phyloP scores from a whole-genome alignment of 2,329 filamentous ascomycete species.

The Colletotrichum cereale region DNA sequence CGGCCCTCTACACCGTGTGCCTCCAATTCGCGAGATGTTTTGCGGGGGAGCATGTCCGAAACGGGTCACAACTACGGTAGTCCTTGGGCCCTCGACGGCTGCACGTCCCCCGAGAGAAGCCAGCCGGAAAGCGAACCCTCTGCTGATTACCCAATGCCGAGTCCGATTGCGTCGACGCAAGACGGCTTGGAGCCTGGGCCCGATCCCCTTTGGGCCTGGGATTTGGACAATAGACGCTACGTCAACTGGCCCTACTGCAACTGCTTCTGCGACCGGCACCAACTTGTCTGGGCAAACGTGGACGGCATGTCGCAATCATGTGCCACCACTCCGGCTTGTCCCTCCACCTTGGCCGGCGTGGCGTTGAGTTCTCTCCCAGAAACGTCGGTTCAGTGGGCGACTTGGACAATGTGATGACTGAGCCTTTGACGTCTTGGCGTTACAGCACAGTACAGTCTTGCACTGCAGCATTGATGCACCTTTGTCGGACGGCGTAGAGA shows the following conservation, averaged over 20 bases:
- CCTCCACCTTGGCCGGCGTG: neutral
- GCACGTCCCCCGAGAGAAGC: neutral
- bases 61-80: neutral
- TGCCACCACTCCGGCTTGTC: neutral
- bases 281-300: neutral
- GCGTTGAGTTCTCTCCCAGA: neutral
- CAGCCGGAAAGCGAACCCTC: neutral
- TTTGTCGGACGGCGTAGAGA: too few species aligned
- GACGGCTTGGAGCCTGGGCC: neutral
- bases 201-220: neutral
- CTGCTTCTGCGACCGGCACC: neutral
- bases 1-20: too few species aligned
- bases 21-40: neutral
- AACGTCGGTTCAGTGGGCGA: neutral
- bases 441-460: too few species aligned
- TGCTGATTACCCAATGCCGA: neutral
- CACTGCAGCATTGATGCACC: neutral
- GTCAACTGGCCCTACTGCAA: slow-evolving; percentile 10
- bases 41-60: neutral
- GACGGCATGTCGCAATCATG: neutral
- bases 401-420: too few species aligned
- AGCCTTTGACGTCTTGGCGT: neutral
- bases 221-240: neutral
- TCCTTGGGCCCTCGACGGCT: neutral
- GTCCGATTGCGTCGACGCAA: neutral